Conservation (phyloP, 2,329 filamentous ascomycete species). For the Penicillium sp. region DNA sequence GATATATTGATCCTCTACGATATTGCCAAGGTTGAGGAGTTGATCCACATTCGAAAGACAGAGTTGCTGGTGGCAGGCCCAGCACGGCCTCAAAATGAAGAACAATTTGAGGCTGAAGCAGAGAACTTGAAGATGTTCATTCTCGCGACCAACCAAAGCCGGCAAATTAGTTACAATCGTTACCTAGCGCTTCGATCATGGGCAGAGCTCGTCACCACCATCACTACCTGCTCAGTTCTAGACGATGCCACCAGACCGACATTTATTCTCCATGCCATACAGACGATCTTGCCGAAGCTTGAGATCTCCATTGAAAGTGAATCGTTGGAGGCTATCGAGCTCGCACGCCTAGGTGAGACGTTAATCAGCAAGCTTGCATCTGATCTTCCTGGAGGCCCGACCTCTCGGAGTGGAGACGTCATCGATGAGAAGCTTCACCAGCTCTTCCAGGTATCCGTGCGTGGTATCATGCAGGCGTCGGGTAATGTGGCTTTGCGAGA, state of each 20-base stretch:
- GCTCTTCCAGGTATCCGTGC: constrained; percentile 83
- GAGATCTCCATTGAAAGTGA: constrained; percentile 73
- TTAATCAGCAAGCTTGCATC: constrained; percentile 50
- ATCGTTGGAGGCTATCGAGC: constrained; percentile 68
- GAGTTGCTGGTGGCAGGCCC: constrained; percentile 43
- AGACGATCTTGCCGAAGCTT: constrained; percentile 84
- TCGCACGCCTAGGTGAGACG: constrained; percentile 75
- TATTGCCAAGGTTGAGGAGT: constrained; percentile 68
- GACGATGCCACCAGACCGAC: constrained; percentile 69
- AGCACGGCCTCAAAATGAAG: constrained; percentile 47
- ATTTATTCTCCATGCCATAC: constrained; percentile 82
- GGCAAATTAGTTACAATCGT: constrained; percentile 47
- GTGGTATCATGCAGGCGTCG: constrained; percentile 73
- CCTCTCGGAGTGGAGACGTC: constrained; percentile 62
- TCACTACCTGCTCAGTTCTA: constrained; percentile 80
- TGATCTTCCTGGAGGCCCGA: constrained; percentile 39
- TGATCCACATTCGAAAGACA: constrained; percentile 60
- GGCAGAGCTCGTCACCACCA: constrained; percentile 80
- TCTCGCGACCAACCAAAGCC: constrained; percentile 43
- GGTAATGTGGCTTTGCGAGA: constrained; percentile 73
- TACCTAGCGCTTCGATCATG: constrained; percentile 76
- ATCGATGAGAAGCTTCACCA: constrained; percentile 89
- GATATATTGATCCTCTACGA: constrained; percentile 60
- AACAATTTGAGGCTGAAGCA: constrained; percentile 43
- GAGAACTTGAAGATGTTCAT: constrained; percentile 41